phyloP scores from a whole-genome alignment of 1,139 yeast species.

The Petasospora fabianii region DNA sequence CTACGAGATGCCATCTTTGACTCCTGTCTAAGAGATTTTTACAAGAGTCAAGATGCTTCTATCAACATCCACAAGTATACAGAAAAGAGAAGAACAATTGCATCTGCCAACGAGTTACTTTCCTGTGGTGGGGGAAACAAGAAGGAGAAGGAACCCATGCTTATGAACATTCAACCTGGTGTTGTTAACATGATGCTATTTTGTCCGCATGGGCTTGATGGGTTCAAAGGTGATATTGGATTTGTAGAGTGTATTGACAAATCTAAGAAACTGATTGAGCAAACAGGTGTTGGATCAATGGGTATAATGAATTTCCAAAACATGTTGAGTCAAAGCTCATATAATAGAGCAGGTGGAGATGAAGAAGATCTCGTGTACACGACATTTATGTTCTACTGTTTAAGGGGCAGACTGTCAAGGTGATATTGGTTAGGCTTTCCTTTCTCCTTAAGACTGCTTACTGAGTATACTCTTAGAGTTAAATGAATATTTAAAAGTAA shows the following conservation, averaged over 20 bases:
- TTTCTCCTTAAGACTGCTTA: no score
- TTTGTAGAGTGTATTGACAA: slow-evolving; percentile 8
- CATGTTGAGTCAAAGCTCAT: slow-evolving; percentile 11
- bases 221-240: slow-evolving; percentile 6
- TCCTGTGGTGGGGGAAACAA: neutral
- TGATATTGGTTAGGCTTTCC: no score
- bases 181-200: slow-evolving; percentile 10
- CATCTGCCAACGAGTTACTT: neutral
- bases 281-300: slow-evolving; percentile 4
- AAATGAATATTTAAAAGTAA: no score
- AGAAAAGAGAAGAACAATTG: neutral
- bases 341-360: neutral
- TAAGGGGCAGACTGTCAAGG: no score
- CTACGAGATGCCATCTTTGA: slow-evolving; percentile 5
- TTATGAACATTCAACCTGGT: slow-evolving; percentile 6
- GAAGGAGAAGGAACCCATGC: neutral
- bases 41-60: neutral
- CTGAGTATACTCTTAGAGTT: no score
- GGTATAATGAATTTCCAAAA: slow-evolving; percentile 11
- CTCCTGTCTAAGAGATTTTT: slow-evolving; percentile 4
- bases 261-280: slow-evolving; percentile 2
- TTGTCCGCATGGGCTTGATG: slow-evolving; percentile 11
- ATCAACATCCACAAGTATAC: slow-evolving; percentile 6
- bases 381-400: slow-evolving; percentile 9
- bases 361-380: slow-evolving; percentile 8